A percentile compares a stretch with the other conserved stretches of the same genome.
Conservation (phyloP, 768 basidiomycete species). For the Kwoniella botswanensis region DNA sequence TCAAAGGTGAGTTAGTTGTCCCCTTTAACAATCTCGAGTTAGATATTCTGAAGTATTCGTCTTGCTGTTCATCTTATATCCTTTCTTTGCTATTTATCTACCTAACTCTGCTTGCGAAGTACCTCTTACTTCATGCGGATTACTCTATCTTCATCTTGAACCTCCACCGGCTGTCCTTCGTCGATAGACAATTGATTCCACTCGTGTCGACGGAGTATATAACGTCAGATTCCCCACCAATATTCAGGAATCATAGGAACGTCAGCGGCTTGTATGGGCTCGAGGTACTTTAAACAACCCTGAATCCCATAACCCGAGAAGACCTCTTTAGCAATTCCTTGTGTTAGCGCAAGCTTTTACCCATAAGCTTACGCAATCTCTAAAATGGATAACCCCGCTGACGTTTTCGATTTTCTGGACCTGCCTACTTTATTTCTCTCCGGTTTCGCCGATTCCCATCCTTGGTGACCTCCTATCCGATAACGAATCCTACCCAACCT, state of each 20-base stretch:
- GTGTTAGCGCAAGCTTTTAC: too few relatives aligned
- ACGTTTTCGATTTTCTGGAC: constrained; percentile 2
- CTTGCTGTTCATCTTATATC: too few relatives aligned
- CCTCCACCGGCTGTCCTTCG: background rate
- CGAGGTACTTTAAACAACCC: background rate
- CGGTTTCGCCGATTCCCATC: background rate
- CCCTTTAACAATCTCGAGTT: too few relatives aligned
- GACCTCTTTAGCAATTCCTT: background rate
- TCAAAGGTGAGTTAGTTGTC: too few relatives aligned
- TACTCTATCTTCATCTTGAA: background rate
- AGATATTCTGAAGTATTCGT: too few relatives aligned
- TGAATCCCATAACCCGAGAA: background rate
- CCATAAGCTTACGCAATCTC: background rate
- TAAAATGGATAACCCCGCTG: background rate
- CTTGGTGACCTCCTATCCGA: background rate
- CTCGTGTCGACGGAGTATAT: background rate
- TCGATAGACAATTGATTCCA: background rate
- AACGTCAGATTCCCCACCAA: constrained; percentile 16
- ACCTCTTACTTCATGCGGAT: too few relatives aligned
- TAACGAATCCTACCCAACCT: background rate
- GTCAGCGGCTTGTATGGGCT: constrained; percentile 6
- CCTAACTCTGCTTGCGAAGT: too few relatives aligned
- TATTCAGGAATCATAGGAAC: constrained; percentile 8
- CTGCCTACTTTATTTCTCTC: constrained; percentile 5
- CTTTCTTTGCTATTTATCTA: too few relatives aligned